Evolutionary conservation across 2,329 filamentous ascomycete species (phyloP), one percentile per base, ranked within the genome.

Genomic region (Raffaelea deltoideospora): DNA sequence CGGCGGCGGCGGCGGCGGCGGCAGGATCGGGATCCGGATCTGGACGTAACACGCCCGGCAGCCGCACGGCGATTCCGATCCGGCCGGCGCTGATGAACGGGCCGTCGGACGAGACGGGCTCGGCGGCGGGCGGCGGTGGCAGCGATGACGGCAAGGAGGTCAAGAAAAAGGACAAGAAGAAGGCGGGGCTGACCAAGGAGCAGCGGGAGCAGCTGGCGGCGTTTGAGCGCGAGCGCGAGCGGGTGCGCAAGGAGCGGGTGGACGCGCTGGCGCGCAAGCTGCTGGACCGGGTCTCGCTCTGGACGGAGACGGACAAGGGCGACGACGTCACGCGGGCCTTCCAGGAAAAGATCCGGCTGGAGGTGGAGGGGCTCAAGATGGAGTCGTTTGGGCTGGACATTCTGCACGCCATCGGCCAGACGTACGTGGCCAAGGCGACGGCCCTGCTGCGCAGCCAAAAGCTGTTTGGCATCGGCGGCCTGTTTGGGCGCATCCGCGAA

Each of bases 331-430:
- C 88, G 24, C 64, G 63, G 40, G 83, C 90, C 0, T 98, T 96
- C 65, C 79, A 87, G 55, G 84, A 88, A 55, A 95, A 98, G 72
- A 95, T 83, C 47, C 74, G 79, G 29, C 75, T 96, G 29, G 90
- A 98, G 61, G 84, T 93, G 20, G 90, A 98, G 64, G 93, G 96
- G 53, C 67, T 98, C 49, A 98, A 96, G 69, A 98, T 98, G 85
- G 90, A 98, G 61, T 92, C 83, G 0, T 98, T 98, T 49, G 90
- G 90, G 35, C 69, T 98, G 30, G 90, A 98, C 45, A 96, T 96
- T 48, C 67, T 95, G 34, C 88, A 96, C 57, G 87, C 90, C 32
- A 92, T 98, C 50, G 90, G 90, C 14, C 70, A 81, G 47, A 93
- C 85, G 4, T 98, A 98, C 57, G 61, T 90, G 21, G 76, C 77